phyloP scores from a whole-genome alignment of 2,329 filamentous ascomycete genomes.

The Hyphodiscus sp. region DNA sequence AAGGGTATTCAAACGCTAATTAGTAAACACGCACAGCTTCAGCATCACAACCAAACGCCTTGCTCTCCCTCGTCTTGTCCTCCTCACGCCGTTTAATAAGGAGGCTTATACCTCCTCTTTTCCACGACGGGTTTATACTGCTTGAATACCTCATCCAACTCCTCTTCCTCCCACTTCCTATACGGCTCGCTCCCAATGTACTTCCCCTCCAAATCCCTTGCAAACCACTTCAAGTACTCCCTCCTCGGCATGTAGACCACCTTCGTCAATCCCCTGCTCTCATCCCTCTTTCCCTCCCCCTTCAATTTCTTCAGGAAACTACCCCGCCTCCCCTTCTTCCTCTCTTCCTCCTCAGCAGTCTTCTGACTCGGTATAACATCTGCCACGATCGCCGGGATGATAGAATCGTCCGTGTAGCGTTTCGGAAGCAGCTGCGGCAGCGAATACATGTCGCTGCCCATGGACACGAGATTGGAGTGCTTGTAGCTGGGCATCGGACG shows the following conservation, averaged over 20 bases:
- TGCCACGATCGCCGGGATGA: constrained; percentile 23
- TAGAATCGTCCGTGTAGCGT: constrained; percentile 24
- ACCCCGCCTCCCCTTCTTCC: background rate
- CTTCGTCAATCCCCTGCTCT: constrained; percentile 16
- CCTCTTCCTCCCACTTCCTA: constrained; percentile 23
- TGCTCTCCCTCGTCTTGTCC: background rate
- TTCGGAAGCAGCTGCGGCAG: constrained; percentile 20
- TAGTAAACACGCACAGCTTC: background rate
- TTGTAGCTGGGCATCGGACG: constrained; percentile 20
- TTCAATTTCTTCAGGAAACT: background rate
- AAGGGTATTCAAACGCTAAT: background rate
- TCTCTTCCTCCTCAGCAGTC: background rate
- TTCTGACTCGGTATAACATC: background rate
- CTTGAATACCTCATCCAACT: constrained; percentile 22
- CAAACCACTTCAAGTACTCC: constrained; percentile 26
- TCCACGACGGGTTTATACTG: constrained; percentile 16
- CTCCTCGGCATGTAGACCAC: constrained; percentile 26
- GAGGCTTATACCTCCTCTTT: background rate
- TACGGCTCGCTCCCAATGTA: constrained; percentile 25
- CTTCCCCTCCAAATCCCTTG: constrained; percentile 17
- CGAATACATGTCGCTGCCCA: constrained; percentile 12
- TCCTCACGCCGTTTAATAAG: background rate
- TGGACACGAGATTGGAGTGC: background rate
- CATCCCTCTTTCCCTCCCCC: constrained; percentile 4
- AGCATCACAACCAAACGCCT: background rate